phyloP scores from a whole-genome alignment of 306 rosid species.

The Quillaja saponaria region DNA sequence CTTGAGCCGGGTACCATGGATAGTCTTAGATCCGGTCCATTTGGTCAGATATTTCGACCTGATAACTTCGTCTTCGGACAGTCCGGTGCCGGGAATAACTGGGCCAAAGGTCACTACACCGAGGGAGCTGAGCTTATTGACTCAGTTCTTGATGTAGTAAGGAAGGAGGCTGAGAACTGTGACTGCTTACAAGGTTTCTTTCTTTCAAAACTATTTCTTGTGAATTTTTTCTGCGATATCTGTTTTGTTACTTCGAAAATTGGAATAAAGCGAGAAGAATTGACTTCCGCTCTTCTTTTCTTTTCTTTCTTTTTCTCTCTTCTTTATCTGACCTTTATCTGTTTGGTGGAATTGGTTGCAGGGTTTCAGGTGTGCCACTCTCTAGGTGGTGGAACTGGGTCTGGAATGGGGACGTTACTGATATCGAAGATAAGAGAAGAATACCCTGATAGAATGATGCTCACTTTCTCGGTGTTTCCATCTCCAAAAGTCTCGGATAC shows the following conservation, averaged over 20 bases:
- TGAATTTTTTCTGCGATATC: no score
- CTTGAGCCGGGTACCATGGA: constrained; percentile 69
- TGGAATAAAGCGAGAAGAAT: background rate
- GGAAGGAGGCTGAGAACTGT: constrained; percentile 39
- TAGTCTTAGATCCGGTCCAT: constrained; percentile 56
- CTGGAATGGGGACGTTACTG: constrained; percentile 66
- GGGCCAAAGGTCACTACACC: no score
- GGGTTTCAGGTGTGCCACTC: constrained; percentile 74
- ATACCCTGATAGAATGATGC: constrained; percentile 68
- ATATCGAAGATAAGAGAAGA: constrained; percentile 69
- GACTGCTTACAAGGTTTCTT: constrained; percentile 41
- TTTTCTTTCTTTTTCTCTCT: background rate
- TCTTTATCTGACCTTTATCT: background rate
- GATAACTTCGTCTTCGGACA: no score
- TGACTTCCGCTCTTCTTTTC: background rate
- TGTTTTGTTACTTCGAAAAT: background rate
- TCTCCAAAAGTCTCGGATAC: constrained; percentile 66
- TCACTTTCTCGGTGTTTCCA: constrained; percentile 63
- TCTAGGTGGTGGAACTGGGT: constrained; percentile 66
- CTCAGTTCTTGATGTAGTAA: constrained; percentile 55
- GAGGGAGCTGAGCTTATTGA: constrained; percentile 13
- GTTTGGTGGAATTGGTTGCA: constrained; percentile 20
- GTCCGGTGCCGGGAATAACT: no score
- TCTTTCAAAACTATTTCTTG: background rate
- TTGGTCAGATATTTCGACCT: constrained; percentile 50